Percentiles rank a stretch among this genome's conserved stretches.
Conservation (phyloP, 176 grass and related monocot genomes). For the Dactylis glomerata region DNA sequence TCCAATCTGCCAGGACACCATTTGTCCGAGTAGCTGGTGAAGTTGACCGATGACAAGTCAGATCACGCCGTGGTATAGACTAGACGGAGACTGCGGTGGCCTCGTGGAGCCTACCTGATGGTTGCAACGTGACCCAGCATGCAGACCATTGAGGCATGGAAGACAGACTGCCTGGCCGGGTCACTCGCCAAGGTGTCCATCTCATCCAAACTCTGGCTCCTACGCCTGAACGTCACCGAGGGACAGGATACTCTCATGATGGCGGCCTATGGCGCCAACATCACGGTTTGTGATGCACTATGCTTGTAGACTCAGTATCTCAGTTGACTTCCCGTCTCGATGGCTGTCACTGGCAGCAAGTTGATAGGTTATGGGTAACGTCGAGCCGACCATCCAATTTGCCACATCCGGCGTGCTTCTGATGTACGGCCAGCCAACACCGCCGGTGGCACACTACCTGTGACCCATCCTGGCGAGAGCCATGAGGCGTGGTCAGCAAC, state of each 20-base stretch:
- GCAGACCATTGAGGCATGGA: constrained; percentile 71
- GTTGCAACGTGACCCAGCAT: constrained; percentile 68
- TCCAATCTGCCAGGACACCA: neutral
- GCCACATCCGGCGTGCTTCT: constrained; percentile 53
- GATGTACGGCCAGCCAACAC: constrained; percentile 44
- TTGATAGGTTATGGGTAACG: constrained; percentile 74
- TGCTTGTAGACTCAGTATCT: constrained; percentile 59
- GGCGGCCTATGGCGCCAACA: constrained; percentile 33
- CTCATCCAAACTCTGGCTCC: constrained; percentile 73
- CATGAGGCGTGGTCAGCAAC: constrained; percentile 47
- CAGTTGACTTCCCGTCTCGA: constrained; percentile 53
- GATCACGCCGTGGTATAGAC: constrained; percentile 66
- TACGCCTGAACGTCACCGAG: constrained; percentile 59
- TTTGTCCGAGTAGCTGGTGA: neutral
- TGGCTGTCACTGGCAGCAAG: constrained; percentile 62
- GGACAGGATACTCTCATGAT: constrained; percentile 60
- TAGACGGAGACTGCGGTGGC: constrained; percentile 42
- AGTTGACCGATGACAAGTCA: neutral
- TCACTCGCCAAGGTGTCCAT: constrained; percentile 63
- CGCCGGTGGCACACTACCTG: constrained; percentile 33
- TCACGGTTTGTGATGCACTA: constrained; percentile 45
- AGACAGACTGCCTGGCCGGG: constrained; percentile 48
- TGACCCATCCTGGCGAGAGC: constrained; percentile 40
- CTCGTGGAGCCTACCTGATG: constrained; percentile 53
- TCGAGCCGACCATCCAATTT: constrained; percentile 77